Base-by-base conservation (phyloP, 768 basidiomycete species). In the Boletus rubropictus region DNA sequence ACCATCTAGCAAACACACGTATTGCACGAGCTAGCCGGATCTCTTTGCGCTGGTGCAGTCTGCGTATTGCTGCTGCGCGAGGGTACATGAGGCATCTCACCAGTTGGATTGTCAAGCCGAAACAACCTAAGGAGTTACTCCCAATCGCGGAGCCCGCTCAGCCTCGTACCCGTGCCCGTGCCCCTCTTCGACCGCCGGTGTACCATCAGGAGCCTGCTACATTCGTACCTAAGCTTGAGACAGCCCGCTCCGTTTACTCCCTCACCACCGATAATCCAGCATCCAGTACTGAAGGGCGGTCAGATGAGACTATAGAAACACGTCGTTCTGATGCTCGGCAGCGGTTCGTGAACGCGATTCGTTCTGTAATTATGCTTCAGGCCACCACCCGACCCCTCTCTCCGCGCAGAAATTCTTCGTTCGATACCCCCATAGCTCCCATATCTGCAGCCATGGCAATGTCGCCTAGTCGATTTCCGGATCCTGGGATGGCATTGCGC, bases 301-400 rank as follows among this genome's bases (percentile, higher is more conserved):
- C 62, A 41, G 64, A 66, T 25, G 66, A 66, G 43, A 59, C 50
- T 17, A 49, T 46, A 11, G 54, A 47, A 22, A 54, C 56, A 15
- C 58, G 64, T 11, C 64, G 51, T 12, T 56, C 60, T 54, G 47
- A 61, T n/a, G 61, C 66, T 11, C 63, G 65, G 36, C 52, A 62
- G 22, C 70, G 76, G 25, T 72, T 76, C 43, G 61, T 57, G 39
- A 69, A 68, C 50, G 68, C 71, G 11, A 75, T 77, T 18, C 72
- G 74, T 27, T 70, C 70, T 32, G 73, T 77, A 15, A 73, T 74
- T 49, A 75, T 74, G 67, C 59, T 69, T 57, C 68, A 69, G 57
- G 52, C 55, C 55, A 62, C 68, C 18, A 45, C 68, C 38, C 59
- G 59, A 31, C 51, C 62, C 34, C 54, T 60, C 52, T 64, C 66